Evolutionary conservation across 176 grass and related monocot genomes (phyloP), one percentile per base, ranked within the genome.

Genomic region (Urochloa ruziziensis): DNA sequence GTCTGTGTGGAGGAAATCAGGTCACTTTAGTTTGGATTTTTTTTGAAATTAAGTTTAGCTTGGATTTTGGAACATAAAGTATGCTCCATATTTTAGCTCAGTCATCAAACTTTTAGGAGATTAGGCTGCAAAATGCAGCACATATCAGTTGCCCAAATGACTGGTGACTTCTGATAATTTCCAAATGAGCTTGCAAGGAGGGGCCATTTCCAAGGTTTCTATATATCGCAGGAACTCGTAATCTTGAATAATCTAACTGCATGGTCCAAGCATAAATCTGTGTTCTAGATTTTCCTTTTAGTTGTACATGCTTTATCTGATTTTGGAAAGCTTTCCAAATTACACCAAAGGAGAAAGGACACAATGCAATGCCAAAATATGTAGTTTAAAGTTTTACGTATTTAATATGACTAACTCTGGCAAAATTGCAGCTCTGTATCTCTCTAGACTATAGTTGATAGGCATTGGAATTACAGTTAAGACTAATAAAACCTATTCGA

Each of bases 371-470:
- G 40, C 15, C 46, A 79, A 59, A 46, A 57, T 84, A 42, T 72
- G 42, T 80, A 84, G 7, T 66, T 25, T 36, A 6, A 80, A 80
- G 44, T 9, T 80, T 80, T 29, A 40, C 2, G 32, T 47, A 73
- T 80, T 37, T 46, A 77, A 18, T 73, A 69, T 17, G 39, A n/a
- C 11, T 81, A 89, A 32, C 77, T 78, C 21, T 42, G 39, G 32
- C 73, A 90, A 82, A 82, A 90, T 44, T 80, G 75, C 29, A 67
- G n/a, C 36, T 84, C 60, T 46, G 48, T n/a, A 46, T 62, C 72
- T 70, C 36, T 40, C 17, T 70, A 78, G 36, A 37, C 56, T 78
- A 80, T 40, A 65, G 67, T 78, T 44, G 73, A 42, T 46, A 28
- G 28, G 54, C 70, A 81, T 76, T 81, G 37, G 71, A 77, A 35